These are phyloP conservation scores for Scedosporium minutisporum DNA, from an alignment of 2,329 filamentous ascomycete species.

Conservation along the genomic window DNA sequence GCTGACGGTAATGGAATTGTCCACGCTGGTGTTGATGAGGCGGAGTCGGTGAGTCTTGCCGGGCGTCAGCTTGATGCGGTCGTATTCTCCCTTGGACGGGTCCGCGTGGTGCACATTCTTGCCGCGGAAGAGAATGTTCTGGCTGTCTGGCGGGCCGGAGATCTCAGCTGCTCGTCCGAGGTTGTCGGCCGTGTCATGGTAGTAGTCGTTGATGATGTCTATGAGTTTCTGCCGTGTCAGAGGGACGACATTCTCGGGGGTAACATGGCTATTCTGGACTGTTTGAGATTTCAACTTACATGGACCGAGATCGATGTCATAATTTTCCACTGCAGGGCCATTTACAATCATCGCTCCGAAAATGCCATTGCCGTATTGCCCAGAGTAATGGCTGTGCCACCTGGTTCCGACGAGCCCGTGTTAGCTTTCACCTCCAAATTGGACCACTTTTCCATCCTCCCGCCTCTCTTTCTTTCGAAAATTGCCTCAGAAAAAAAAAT, in stretches of 20 bases:
- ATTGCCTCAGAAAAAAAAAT: not conserved
- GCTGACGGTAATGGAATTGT: constrained; percentile 38
- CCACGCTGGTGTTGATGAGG: constrained; percentile 40
- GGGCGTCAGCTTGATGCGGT: constrained; percentile 19
- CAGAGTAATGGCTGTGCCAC: constrained; percentile 45
- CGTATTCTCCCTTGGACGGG: constrained; percentile 18
- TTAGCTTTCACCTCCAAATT: constrained; percentile 34
- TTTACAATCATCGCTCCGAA: constrained; percentile 52
- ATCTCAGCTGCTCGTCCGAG: constrained; percentile 11
- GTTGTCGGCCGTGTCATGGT: constrained; percentile 26
- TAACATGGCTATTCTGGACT: not conserved
- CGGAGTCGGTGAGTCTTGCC: constrained; percentile 29
- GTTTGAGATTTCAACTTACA: not conserved
- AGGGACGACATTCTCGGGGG: not conserved
- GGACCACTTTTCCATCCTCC: constrained; percentile 13
- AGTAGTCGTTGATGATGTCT: constrained; percentile 40
- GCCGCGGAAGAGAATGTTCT: constrained; percentile 35
- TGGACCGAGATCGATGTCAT: constrained; percentile 52
- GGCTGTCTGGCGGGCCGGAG: constrained; percentile 13
- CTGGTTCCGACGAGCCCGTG: not conserved
- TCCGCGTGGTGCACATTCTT: constrained; percentile 22
- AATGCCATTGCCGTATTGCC: constrained; percentile 50
- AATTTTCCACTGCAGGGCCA: constrained; percentile 35
- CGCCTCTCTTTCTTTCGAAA: not conserved
- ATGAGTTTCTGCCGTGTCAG: not conserved